Evolutionary conservation across 441 rosid species (phyloP).

Genomic region (Populus hybrid): DNA sequence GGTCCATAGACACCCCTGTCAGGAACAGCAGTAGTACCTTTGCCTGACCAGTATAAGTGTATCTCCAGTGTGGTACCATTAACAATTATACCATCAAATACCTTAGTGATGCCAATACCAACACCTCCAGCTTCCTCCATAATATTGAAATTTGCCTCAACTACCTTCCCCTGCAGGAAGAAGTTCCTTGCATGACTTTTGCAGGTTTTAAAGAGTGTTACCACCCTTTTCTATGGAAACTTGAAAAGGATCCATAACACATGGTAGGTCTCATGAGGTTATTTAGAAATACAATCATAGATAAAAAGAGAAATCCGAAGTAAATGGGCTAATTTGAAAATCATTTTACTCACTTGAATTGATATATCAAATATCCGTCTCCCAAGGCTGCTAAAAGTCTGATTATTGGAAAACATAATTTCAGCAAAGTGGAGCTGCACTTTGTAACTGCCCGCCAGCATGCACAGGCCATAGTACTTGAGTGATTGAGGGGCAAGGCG

Average conservation of each 20-base stretch:
- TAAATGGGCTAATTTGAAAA: not conserved
- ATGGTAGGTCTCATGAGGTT: not conserved
- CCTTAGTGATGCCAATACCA: slow-evolving; percentile 29
- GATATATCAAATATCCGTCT: slow-evolving; percentile 67
- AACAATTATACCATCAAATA: slow-evolving; percentile 32
- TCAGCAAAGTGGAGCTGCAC: slow-evolving; percentile 90
- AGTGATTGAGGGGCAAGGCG: slow-evolving; percentile 75
- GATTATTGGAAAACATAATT: slow-evolving; percentile 52
- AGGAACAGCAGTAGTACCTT: slow-evolving; percentile 74
- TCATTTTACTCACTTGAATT: slow-evolving; percentile 55
- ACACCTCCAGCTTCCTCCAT: slow-evolving; percentile 58
- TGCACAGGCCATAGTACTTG: slow-evolving; percentile 71
- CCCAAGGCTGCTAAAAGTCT: slow-evolving; percentile 56
- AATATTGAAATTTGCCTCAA: slow-evolving; percentile 57
- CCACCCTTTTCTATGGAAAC: not conserved
- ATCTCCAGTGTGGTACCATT: slow-evolving; percentile 72
- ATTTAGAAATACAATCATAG: not conserved
- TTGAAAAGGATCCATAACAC: not conserved
- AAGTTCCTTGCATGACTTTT: not conserved
- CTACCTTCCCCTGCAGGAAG: slow-evolving; percentile 45
- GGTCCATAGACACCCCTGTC: slow-evolving; percentile 76
- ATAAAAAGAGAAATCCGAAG: not conserved
- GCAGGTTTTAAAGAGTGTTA: not conserved
- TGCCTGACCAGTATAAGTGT: slow-evolving; percentile 73
- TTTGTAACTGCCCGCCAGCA: slow-evolving; percentile 54